phyloP scores from a whole-genome alignment of 495 filamentous ascomycete species.

The Aspergillus diversus region DNA sequence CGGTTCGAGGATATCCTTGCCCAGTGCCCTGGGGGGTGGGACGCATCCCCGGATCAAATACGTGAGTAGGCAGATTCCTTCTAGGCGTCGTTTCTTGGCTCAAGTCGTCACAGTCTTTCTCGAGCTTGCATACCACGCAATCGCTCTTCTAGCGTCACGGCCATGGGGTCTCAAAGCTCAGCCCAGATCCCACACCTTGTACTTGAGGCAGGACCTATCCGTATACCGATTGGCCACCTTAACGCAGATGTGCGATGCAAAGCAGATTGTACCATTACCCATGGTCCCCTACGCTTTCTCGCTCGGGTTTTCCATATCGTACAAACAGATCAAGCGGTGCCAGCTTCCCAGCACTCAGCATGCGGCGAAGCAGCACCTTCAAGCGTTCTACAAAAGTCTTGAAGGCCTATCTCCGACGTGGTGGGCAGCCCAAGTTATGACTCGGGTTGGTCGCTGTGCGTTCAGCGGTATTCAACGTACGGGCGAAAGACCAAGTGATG shows the following conservation, averaged over 20 bases:
- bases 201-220: conserved; percentile 26
- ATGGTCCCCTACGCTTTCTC: conserved; percentile 30
- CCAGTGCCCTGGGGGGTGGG: conserved; percentile 15
- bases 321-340: conserved; percentile 26
- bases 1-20: conserved; percentile 60
- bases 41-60: conserved; percentile 13
- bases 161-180: conserved; percentile 28
- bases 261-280: conserved; percentile 23
- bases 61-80: conserved; percentile 13
- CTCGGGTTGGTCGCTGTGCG: conserved; percentile 27
- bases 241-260: conserved; percentile 18
- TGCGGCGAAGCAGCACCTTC: conserved; percentile 22
- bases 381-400: conserved; percentile 24
- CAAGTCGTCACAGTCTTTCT: conserved; percentile 20
- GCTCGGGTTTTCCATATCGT: conserved; percentile 30
- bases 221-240: conserved; percentile 24
- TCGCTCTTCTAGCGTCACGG: conserved; percentile 26
- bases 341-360: conserved; percentile 21
- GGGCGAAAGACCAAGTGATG: conserved; percentile 12
- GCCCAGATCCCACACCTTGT: conserved; percentile 17
- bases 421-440: conserved; percentile 34
- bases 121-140: conserved; percentile 29
- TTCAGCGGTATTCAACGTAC: conserved; percentile 21
- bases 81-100: background rate
- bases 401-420: conserved; percentile 24